A percentile compares a stretch with the other conserved stretches of the same genome.
These are phyloP conservation scores for Leccinum uliginosum DNA, from an alignment of 768 basidiomycete species.

Conservation along the genomic window DNA sequence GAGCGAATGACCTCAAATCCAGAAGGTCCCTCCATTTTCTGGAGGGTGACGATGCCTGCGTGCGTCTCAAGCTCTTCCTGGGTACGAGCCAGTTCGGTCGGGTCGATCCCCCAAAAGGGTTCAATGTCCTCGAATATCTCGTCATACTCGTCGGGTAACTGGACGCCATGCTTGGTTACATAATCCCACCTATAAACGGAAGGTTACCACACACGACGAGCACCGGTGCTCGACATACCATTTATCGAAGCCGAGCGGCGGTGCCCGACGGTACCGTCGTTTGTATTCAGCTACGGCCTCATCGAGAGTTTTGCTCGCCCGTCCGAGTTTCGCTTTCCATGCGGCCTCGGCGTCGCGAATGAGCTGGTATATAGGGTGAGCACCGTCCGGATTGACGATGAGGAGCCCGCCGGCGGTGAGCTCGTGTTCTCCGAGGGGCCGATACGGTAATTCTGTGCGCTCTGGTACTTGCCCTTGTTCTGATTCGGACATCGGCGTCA, in stretches of 20 bases:
- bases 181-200: too few relatives aligned
- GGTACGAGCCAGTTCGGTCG: slow-evolving; percentile 18
- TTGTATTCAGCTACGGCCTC: slow-evolving; percentile 38
- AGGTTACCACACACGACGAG: not conserved
- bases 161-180: slow-evolving; percentile 31
- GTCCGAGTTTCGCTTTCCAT: slow-evolving; percentile 34
- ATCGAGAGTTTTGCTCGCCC: slow-evolving; percentile 35
- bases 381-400: slow-evolving; percentile 31
- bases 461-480: not conserved
- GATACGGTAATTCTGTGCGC: not conserved
- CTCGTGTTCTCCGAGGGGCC: slow-evolving; percentile 16
- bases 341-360: slow-evolving; percentile 32
- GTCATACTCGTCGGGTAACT: slow-evolving; percentile 45
- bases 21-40: slow-evolving; percentile 12
- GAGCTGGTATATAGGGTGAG: slow-evolving; percentile 44
- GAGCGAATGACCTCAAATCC: slow-evolving; percentile 15
- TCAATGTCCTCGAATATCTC: slow-evolving; percentile 37
- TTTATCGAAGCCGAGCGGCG: slow-evolving; percentile 40
- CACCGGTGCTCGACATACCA: slow-evolving; percentile 29
- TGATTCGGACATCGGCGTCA: not conserved
- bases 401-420: slow-evolving; percentile 29
- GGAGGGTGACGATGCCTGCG: slow-evolving; percentile 17
- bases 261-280: slow-evolving; percentile 30
- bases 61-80: slow-evolving; percentile 22
- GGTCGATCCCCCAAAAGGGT: slow-evolving; percentile 35